Percentiles rank a stretch among this genome's conserved stretches.
phyloP scores from a whole-genome alignment of 106 monocot genomes.

The Allium sativum region DNA sequence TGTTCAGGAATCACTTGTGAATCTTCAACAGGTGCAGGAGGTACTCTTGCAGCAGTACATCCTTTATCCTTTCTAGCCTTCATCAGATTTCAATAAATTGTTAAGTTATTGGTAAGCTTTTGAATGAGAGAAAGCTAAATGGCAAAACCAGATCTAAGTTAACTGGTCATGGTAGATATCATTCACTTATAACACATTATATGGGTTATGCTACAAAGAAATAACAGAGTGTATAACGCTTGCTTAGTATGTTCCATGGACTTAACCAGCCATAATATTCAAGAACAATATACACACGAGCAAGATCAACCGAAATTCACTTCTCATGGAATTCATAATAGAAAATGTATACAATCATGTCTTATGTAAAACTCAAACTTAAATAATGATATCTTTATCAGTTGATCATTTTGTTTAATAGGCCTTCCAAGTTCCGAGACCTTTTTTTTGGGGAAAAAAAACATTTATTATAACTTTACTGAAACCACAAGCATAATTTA shows the following conservation, averaged over 20 bases:
- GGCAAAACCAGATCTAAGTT: background rate
- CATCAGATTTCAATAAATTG: constrained; percentile 6
- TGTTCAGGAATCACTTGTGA: constrained; percentile 69
- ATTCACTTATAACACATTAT: background rate
- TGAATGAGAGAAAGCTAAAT: background rate
- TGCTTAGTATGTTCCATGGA: background rate
- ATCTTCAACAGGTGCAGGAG: constrained; percentile 20
- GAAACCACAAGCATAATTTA: too few species aligned
- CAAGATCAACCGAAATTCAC: background rate
- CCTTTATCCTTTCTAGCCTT: constrained; percentile 34
- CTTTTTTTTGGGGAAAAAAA: too few species aligned
- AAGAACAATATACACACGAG: background rate
- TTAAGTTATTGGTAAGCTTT: background rate
- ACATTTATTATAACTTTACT: too few species aligned
- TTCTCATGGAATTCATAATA: background rate
- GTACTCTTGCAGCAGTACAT: constrained; percentile 14
- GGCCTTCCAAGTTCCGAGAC: too few species aligned
- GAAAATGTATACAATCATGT: too few species aligned
- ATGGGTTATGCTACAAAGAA: background rate
- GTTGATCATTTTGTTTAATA: too few species aligned
- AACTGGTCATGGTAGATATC: background rate
- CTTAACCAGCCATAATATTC: too few species aligned
- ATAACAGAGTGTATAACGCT: background rate
- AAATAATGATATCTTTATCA: too few species aligned
- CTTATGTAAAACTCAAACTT: too few species aligned